Evolutionary conservation across 1,284 basidiomycete genomes (phyloP), one percentile per base, ranked within the genome.

Genomic region (Ganoderma sinense): DNA sequence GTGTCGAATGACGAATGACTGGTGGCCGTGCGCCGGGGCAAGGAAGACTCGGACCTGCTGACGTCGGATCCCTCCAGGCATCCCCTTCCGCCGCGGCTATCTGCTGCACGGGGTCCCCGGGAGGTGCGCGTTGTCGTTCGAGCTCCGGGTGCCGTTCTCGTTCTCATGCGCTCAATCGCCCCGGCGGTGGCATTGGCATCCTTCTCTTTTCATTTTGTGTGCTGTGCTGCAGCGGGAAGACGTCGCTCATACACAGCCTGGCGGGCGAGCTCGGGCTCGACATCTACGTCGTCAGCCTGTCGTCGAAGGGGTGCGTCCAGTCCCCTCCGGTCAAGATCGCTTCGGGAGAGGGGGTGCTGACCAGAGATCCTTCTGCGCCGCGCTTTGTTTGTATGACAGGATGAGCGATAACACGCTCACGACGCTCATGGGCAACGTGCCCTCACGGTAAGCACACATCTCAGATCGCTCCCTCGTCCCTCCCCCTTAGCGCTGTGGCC

Each of bases 341-440:
- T 23, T 8, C 33, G 33, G 33, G 5, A 41, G 53, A 29, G 13
- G 20, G 23, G n/a, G 14, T 13, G 53, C 64, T 71, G 64, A 78
- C 69, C 48, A 33, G 26, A 67, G 66, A 39, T 67, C 13, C 33
- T 39, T 39, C 14, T 23, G 20, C 10, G 29, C 8, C 31, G 31
- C 13, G 31, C 16, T 14, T 48, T 56, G 29, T 45, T n/a, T 23
- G 48, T 26, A 13, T 7, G 56, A 65, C 76, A 93, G 93, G 69
- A 94, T 97, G 92, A 94, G 93, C 80, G 95, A 97, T 81, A 94
- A 94, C 79, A 94, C 89, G 4, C 83, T 96, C 76, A 88, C 90
- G 60, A 92, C 91, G 66, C 85, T 96, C 76, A 93, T 96, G 90
- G 92, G 92, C 62, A 87, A 90, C 82, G 93, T 96, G 77, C 94